Evolutionary conservation across 1,139 yeast genomes (phyloP).

Genomic region (Yarrowia galli): DNA sequence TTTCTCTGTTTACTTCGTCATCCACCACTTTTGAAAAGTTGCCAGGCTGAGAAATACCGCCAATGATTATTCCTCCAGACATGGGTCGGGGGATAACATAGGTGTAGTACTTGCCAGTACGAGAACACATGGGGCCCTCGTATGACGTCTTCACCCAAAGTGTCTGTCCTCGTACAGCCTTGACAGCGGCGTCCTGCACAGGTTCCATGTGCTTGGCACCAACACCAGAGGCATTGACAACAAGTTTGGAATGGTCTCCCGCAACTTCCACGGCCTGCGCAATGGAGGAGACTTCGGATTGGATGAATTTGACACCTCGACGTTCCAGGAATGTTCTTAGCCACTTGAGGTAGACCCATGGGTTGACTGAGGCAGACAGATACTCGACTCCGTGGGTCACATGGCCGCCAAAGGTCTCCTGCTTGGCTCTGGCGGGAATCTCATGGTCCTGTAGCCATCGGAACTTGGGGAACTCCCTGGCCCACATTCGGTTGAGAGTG

Average conservation of each 20-base stretch:
- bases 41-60: constrained; percentile 68
- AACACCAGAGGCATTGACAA: constrained; percentile 67
- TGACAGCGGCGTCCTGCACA: constrained; percentile 41
- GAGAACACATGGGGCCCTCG: constrained; percentile 42
- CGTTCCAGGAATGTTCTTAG: constrained; percentile 41
- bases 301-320: constrained; percentile 41
- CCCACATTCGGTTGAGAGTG: constrained; percentile 53
- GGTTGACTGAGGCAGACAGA: constrained; percentile 47
- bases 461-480: constrained; percentile 60
- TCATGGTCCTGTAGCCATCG: constrained; percentile 49
- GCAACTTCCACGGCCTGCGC: constrained; percentile 36
- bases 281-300: constrained; percentile 40
- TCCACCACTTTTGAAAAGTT: constrained; percentile 52
- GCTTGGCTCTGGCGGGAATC: constrained; percentile 53
- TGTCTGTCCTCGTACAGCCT: constrained; percentile 44
- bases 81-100: constrained; percentile 66
- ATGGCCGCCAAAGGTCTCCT: constrained; percentile 41
- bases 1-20: constrained; percentile 56
- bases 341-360: constrained; percentile 44
- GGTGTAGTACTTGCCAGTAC: constrained; percentile 49
- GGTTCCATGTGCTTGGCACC: constrained; percentile 51
- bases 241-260: constrained; percentile 43
- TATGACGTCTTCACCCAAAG: constrained; percentile 43
- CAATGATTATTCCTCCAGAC: constrained; percentile 69
- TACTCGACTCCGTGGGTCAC: constrained; percentile 59